Conservation (phyloP, 225 moss, liverwort and hornwort genomes). For the Neckera pumila region DNA sequence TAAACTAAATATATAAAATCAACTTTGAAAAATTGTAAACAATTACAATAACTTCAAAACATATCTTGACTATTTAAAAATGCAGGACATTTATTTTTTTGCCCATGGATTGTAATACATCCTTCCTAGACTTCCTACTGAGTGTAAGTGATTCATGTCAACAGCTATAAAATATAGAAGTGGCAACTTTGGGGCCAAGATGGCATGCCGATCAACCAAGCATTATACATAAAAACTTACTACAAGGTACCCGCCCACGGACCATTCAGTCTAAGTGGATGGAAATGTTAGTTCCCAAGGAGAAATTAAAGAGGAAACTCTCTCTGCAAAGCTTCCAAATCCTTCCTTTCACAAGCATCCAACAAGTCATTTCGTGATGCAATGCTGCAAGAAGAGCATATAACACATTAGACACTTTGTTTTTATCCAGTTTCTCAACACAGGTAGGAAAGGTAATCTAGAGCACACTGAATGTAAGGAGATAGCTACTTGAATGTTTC, state of each 20-base stretch:
- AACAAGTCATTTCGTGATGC: slow-evolving; percentile 61
- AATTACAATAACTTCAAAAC: neutral
- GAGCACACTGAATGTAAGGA: neutral
- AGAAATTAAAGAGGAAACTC: slow-evolving; percentile 51
- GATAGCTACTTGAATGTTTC: neutral
- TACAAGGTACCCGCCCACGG: neutral
- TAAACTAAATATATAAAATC: neutral
- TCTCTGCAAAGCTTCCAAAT: slow-evolving; percentile 54
- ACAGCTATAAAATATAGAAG: neutral
- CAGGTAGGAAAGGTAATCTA: neutral
- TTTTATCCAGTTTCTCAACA: neutral
- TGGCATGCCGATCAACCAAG: neutral
- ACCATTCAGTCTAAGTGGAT: neutral
- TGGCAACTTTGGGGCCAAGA: neutral
- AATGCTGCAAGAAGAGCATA: slow-evolving; percentile 46
- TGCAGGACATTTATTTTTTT: neutral
- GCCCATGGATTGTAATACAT: neutral
- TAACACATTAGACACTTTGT: neutral
- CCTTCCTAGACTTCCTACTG: neutral
- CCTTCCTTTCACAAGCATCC: slow-evolving; percentile 64
- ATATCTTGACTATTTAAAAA: neutral
- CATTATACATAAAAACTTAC: neutral
- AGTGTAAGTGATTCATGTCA: neutral
- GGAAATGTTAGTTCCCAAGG: neutral
- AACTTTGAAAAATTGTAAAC: neutral